These are phyloP conservation scores for Silene vulgaris DNA, from an alignment of 179 eudicot species.

Conservation along the genomic window DNA sequence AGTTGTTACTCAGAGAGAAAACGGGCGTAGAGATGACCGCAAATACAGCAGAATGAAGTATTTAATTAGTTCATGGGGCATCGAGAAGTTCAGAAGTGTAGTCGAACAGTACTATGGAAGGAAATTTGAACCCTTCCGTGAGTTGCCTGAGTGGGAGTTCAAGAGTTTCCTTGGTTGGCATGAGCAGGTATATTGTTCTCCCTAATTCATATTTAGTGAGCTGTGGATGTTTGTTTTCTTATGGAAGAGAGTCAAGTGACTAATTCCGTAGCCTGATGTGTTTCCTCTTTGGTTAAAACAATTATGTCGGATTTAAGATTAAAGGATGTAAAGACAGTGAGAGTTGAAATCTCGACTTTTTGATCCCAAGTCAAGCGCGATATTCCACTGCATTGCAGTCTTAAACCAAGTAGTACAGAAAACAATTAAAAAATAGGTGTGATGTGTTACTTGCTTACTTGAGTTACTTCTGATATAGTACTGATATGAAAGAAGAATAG, in stretches of 20 bases:
- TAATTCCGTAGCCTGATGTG: background rate
- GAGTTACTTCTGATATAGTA: background rate
- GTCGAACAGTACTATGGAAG: conserved; percentile 87
- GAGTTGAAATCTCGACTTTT: background rate
- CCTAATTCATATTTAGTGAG: conserved; percentile 6
- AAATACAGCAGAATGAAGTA: conserved; percentile 96
- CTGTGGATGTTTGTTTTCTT: conserved; percentile 2
- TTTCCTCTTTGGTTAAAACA: background rate
- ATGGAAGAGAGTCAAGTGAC: background rate
- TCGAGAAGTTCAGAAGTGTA: conserved; percentile 87
- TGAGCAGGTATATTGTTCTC: conserved; percentile 60
- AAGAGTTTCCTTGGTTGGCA: conserved; percentile 97
- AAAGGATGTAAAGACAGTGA: background rate
- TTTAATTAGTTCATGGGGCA: conserved; percentile 91
- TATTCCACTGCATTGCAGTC: background rate
- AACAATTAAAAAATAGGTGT: background rate
- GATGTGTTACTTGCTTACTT: background rate
- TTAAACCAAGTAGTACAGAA: background rate
- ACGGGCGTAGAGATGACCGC: conserved; percentile 98
- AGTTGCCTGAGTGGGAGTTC: conserved; percentile 96
- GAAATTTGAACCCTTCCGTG: conserved; percentile 78
- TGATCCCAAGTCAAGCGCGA: background rate
- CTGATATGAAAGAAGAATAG: background rate
- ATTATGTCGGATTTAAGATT: background rate
- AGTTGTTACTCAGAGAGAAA: conserved; percentile 92